A percentile compares a stretch with the other conserved stretches of the same genome.
These are phyloP conservation scores for Tephrocybe sp. DNA, from an alignment of 768 basidiomycete species.

Conservation along the genomic window DNA sequence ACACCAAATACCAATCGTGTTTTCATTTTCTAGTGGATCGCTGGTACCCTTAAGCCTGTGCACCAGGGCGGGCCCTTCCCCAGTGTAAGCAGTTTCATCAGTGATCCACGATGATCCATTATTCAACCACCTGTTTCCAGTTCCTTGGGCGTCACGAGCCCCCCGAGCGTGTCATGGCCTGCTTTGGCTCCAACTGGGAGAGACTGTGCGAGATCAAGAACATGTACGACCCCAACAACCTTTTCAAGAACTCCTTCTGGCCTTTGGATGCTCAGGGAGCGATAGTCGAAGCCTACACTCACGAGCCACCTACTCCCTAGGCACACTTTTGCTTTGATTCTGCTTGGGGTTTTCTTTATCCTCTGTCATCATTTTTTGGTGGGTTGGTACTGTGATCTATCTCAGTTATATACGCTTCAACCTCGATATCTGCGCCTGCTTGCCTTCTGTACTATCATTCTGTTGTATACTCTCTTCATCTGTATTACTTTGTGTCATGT, in stretches of 20 bases:
- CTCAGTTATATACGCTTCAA: neutral
- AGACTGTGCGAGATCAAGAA: constrained; percentile 71
- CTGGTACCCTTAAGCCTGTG: constrained; percentile 67
- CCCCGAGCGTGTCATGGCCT: constrained; percentile 59
- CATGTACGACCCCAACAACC: constrained; percentile 70
- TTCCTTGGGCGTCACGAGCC: constrained; percentile 76
- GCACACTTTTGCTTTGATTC: no score
- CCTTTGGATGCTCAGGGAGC: constrained; percentile 62
- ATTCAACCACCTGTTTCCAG: constrained; percentile 34
- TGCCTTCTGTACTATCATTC: no score
- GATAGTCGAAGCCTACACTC: constrained; percentile 52
- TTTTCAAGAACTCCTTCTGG: constrained; percentile 84
- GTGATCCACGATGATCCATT: constrained; percentile 7
- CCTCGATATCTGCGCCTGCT: no score
- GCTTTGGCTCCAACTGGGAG: constrained; percentile 75
- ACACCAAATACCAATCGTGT: neutral
- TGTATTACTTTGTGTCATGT: no score
- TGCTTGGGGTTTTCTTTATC: no score
- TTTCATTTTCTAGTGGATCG: constrained; percentile 65
- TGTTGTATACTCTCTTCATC: no score
- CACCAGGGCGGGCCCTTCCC: constrained; percentile 82
- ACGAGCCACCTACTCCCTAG: constrained; percentile 59
- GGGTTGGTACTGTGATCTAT: neutral
- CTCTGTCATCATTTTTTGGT: no score
- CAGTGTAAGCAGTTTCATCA: constrained; percentile 53